A percentile compares a stretch with the other conserved stretches of the same genome.
These are phyloP conservation scores for Aaosphaeria arxii DNA, from an alignment of 2,329 filamentous ascomycete genomes.

Conservation along the genomic window DNA sequence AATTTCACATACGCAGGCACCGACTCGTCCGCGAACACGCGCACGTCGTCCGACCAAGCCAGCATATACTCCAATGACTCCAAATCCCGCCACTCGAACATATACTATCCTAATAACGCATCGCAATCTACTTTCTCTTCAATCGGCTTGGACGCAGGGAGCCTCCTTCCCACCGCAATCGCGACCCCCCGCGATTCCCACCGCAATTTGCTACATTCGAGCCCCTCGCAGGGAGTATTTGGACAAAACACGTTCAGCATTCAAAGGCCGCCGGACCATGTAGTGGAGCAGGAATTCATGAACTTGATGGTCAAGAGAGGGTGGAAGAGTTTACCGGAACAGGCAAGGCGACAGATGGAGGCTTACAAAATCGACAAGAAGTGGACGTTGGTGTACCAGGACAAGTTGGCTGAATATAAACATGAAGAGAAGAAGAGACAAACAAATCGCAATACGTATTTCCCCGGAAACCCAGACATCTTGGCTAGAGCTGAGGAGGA, in stretches of 20 bases:
- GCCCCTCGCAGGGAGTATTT: conserved; percentile 49
- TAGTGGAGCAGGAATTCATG: conserved; percentile 89
- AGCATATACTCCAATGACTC: conserved; percentile 64
- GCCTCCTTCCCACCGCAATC: conserved; percentile 36
- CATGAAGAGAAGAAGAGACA: conserved; percentile 86
- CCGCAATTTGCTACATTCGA: conserved; percentile 39
- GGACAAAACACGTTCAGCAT: conserved; percentile 59
- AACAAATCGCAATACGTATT: conserved; percentile 63
- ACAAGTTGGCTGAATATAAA: conserved; percentile 89
- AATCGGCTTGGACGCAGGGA: conserved; percentile 40
- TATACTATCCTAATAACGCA: conserved; percentile 55
- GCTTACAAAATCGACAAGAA: conserved; percentile 93
- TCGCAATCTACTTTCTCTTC: conserved; percentile 53
- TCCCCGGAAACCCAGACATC: conserved; percentile 64
- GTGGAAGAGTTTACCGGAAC: conserved; percentile 95
- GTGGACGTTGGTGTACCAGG: conserved; percentile 95
- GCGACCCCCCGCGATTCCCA: conserved; percentile 42
- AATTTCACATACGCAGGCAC: conserved; percentile 19
- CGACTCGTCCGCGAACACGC: conserved; percentile 50
- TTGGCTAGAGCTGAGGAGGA: conserved; percentile 85
- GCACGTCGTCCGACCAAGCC: conserved; percentile 61
- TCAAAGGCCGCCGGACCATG: conserved; percentile 69
- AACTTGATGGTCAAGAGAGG: conserved; percentile 96
- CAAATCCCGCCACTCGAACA: conserved; percentile 50
- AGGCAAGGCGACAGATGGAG: conserved; percentile 92